Base-by-base conservation (phyloP, 257 asterid species). In the Mentha longifolia region DNA sequence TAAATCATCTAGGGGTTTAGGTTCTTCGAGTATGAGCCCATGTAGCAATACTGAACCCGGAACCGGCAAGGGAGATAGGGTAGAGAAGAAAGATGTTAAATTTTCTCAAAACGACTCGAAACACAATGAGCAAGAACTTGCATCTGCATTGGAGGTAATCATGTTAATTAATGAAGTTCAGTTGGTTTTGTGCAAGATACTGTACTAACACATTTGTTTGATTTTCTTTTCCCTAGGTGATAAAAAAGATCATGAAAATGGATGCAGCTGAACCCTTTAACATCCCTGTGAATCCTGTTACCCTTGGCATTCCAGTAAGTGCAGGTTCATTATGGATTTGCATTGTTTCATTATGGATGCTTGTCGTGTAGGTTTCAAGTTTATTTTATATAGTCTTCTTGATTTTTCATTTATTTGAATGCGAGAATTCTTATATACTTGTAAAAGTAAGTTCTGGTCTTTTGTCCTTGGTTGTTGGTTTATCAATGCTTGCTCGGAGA, bases 231-330 rank as follows among this genome's bases (percentile, higher is more conserved):
- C 1, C 58, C 14, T 78, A 95, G 99, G 95, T 95, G 30, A 88
- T 95, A 74, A 87, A 71, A 72, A 95, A 92, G 82, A 77, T 89
- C 42, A 95, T 94, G 99, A 87, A 94, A 85, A 89, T 89, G 95
- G 98, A 94, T 65, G 99, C 97, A 58, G 97, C 99, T 51, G 92
- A 78, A 72, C 97, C 98, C 70, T 94, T 94, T 79, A 94, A 91
- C 81, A 74, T 61, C 68, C 99, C 99, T 6, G 98, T 93, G 57
- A 79, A 93, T 79, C 98, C 98, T 73, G 72, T 87, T 77, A 89
- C 96, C 74, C 95, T 90, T 69, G 97, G 96, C 22, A 80, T 83
- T 69, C 87, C 87, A 25, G 87, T 83, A 77, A 76, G 78, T 73
- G 42, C 50, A 51, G 43, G 49, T 63, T 22, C 22, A 68, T 80